phyloP scores from a whole-genome alignment of 495 filamentous ascomycete species.

The Mycothermus thermophilus region DNA sequence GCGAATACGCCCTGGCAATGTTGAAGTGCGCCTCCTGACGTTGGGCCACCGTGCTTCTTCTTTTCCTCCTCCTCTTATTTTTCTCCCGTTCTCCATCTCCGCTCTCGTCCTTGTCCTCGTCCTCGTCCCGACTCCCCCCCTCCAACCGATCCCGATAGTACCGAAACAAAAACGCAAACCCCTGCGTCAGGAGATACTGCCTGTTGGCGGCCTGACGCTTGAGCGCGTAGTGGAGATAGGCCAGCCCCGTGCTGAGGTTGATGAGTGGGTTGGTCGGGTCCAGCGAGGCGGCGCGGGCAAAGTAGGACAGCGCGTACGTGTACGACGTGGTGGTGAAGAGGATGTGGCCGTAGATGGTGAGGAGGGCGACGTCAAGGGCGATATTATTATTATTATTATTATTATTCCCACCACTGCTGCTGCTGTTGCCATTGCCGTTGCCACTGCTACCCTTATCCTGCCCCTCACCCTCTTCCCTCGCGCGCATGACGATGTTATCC shows the following conservation, averaged over 20 bases:
- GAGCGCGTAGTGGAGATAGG: slow-evolving; percentile 71
- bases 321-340: slow-evolving; percentile 67
- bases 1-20: slow-evolving; percentile 64
- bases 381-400: slow-evolving; percentile 18
- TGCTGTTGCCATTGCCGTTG: not conserved
- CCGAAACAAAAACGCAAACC: slow-evolving; percentile 60
- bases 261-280: slow-evolving; percentile 63
- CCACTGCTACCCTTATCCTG: not conserved
- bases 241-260: slow-evolving; percentile 57
- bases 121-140: slow-evolving; percentile 15
- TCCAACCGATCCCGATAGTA: slow-evolving; percentile 49
- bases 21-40: slow-evolving; percentile 85
- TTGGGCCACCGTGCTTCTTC: slow-evolving; percentile 31
- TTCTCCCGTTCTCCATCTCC: not conserved
- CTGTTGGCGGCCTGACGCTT: slow-evolving; percentile 83
- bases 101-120: too few species aligned
- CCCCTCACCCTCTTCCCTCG: not conserved
- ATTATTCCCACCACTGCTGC: not conserved
- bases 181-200: slow-evolving; percentile 74
- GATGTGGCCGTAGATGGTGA: slow-evolving; percentile 82
- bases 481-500: slow-evolving; percentile 38
- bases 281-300: slow-evolving; percentile 70
- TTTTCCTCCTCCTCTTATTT: too few species aligned
- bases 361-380: slow-evolving; percentile 44
- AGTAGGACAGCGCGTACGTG: slow-evolving; percentile 72